A percentile compares a stretch with the other conserved stretches of the same genome.
Evolutionary conservation across 495 filamentous ascomycete species (phyloP).

Genomic region (Pyrenopolyporus hunteri): DNA sequence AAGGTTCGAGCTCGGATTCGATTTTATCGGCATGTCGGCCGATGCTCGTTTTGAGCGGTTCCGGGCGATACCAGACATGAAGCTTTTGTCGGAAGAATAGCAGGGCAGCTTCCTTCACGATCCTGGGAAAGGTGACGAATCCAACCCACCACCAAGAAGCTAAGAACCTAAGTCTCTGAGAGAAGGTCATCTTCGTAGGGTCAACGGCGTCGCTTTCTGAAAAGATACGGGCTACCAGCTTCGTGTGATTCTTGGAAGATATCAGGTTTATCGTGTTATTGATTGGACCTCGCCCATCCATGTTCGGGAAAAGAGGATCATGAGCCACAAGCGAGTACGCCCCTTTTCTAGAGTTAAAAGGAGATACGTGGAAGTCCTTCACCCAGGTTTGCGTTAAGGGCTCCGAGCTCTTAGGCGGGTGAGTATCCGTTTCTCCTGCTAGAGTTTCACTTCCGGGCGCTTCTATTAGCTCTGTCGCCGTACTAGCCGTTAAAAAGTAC

Average conservation of each 20-base stretch:
- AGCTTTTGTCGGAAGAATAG: slow-evolving; percentile 61
- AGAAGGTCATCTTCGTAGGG: slow-evolving; percentile 48
- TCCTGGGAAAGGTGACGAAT: slow-evolving; percentile 66
- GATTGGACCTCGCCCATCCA: slow-evolving; percentile 47
- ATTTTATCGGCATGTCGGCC: slow-evolving; percentile 50
- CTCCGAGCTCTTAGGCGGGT: slow-evolving; percentile 21
- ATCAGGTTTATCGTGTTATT: slow-evolving; percentile 62
- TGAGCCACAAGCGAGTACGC: slow-evolving; percentile 60
- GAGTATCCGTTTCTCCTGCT: background rate
- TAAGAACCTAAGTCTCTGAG: slow-evolving; percentile 56
- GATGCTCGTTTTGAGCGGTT: slow-evolving; percentile 59
- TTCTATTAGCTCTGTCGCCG: slow-evolving; percentile 13
- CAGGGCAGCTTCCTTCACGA: slow-evolving; percentile 59
- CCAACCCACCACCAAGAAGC: slow-evolving; percentile 66
- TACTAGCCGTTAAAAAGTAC: slow-evolving; percentile 57
- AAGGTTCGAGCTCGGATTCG: slow-evolving; percentile 55
- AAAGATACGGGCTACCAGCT: slow-evolving; percentile 60
- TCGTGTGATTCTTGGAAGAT: slow-evolving; percentile 60
- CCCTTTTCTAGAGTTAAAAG: slow-evolving; percentile 72
- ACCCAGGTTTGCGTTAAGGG: slow-evolving; percentile 58
- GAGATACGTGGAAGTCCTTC: slow-evolving; percentile 78
- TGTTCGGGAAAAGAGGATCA: slow-evolving; percentile 57
- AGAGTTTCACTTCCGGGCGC: slow-evolving; percentile 6
- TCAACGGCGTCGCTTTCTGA: slow-evolving; percentile 57
- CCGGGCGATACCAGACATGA: slow-evolving; percentile 64